Conservation (phyloP, 495 filamentous ascomycete genomes). For the Daldinia decipiens region DNA sequence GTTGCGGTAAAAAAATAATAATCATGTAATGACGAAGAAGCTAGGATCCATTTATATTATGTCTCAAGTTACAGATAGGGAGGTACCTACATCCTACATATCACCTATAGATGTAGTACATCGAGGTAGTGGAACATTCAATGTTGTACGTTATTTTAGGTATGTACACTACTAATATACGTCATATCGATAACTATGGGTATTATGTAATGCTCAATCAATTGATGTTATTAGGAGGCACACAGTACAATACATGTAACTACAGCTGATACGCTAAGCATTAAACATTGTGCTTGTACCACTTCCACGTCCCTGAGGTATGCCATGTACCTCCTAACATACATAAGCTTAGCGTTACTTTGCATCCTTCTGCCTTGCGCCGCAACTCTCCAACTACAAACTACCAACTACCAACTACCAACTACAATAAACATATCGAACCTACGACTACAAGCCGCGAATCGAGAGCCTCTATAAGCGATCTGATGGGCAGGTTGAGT, state of each 20-base stretch:
- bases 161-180: too few relatives aligned
- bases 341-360: constrained; percentile 2
- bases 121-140: too few relatives aligned
- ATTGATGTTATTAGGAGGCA: background rate
- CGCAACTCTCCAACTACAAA: constrained; percentile 24
- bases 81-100: too few relatives aligned
- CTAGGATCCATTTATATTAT: constrained; percentile 2
- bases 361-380: constrained; percentile 23
- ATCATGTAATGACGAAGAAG: constrained; percentile 33
- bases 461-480: background rate
- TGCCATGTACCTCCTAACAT: too few relatives aligned
- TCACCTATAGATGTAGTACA: too few relatives aligned
- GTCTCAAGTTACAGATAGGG: background rate
- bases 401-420: constrained; percentile 5
- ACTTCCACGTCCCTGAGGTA: background rate
- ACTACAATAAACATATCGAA: constrained; percentile 7
- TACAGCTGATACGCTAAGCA: background rate
- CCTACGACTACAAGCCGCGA: background rate
- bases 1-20: constrained; percentile 17
- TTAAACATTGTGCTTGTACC: constrained; percentile 5
- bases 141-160: too few relatives aligned
- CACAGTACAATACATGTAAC: too few relatives aligned
- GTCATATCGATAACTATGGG: too few relatives aligned
- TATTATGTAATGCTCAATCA: too few relatives aligned
- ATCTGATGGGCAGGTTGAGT: constrained; percentile 6